Conservation (phyloP, 2,329 filamentous ascomycete genomes). For the Stemphylium vesicarium region DNA sequence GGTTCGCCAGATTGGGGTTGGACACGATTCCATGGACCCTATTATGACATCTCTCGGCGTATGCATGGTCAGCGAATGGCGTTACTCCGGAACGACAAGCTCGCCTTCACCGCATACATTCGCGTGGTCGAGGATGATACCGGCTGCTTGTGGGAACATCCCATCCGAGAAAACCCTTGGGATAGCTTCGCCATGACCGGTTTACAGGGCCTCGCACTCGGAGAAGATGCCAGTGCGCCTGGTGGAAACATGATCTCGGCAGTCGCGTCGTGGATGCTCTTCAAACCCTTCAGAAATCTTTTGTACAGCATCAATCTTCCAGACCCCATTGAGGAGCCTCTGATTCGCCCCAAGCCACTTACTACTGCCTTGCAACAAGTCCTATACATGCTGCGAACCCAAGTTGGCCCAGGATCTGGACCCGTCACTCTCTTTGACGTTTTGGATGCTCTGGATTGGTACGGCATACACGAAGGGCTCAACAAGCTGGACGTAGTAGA, state of each 20-base stretch:
- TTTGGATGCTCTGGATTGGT: slow-evolving; percentile 49
- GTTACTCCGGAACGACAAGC: slow-evolving; percentile 65
- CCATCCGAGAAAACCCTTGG: slow-evolving; percentile 61
- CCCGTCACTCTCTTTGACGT: slow-evolving; percentile 45
- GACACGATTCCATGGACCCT: slow-evolving; percentile 66
- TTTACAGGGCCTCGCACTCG: slow-evolving; percentile 55
- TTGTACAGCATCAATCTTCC: slow-evolving; percentile 58
- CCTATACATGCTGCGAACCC: slow-evolving; percentile 57
- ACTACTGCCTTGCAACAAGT: slow-evolving; percentile 60
- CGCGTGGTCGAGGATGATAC: slow-evolving; percentile 67
- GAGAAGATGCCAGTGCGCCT: slow-evolving; percentile 39
- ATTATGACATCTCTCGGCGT: slow-evolving; percentile 64
- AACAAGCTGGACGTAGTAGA: slow-evolving; percentile 60
- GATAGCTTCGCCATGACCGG: slow-evolving; percentile 65
- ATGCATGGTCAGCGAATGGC: slow-evolving; percentile 64
- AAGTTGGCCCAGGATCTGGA: slow-evolving; percentile 46
- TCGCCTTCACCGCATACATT: slow-evolving; percentile 68
- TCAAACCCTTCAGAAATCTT: slow-evolving; percentile 64
- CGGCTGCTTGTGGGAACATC: slow-evolving; percentile 66
- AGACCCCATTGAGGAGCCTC: slow-evolving; percentile 55
- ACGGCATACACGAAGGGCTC: slow-evolving; percentile 47
- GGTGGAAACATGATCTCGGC: slow-evolving; percentile 58
- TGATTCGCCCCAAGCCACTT: slow-evolving; percentile 58
- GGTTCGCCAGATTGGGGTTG: slow-evolving; percentile 68
- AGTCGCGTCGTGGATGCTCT: slow-evolving; percentile 64